phyloP scores from a whole-genome alignment of 2,329 filamentous ascomycete species.

The Aspergillus sp. region DNA sequence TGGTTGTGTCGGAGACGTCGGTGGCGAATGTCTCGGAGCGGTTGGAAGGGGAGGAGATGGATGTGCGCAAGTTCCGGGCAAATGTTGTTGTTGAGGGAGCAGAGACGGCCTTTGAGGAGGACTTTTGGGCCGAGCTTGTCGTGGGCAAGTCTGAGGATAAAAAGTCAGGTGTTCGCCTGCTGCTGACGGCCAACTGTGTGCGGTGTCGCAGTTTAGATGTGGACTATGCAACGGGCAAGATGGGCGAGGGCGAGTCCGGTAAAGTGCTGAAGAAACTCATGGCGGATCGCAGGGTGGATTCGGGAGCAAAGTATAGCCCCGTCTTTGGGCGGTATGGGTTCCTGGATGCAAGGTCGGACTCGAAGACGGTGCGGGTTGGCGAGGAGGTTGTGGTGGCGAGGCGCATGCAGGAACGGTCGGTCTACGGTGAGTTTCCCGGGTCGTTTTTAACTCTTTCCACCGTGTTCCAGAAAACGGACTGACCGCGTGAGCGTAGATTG shows the following conservation, averaged over 20 bases:
- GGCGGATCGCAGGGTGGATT: constrained; percentile 71
- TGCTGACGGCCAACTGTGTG: constrained; percentile 71
- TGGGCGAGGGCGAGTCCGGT: constrained; percentile 61
- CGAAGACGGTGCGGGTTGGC: constrained; percentile 56
- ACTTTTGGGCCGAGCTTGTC: constrained; percentile 70
- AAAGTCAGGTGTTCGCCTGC: constrained; percentile 42
- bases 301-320: constrained; percentile 68
- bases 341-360: constrained; percentile 46
- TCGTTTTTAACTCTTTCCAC: not conserved
- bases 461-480: not conserved
- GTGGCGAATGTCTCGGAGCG: constrained; percentile 67
- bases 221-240: constrained; percentile 68
- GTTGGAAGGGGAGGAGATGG: constrained; percentile 58
- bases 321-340: constrained; percentile 77
- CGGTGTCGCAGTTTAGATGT: constrained; percentile 73
- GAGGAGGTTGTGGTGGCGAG: constrained; percentile 60
- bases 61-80: constrained; percentile 72
- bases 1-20: constrained; percentile 72
- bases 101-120: constrained; percentile 65
- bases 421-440: constrained; percentile 53
- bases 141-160: constrained; percentile 37
- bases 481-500: constrained; percentile 17
- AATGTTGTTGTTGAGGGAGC: constrained; percentile 71
- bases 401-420: constrained; percentile 57
- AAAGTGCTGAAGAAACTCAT: constrained; percentile 70